Evolutionary conservation across 2,329 filamentous ascomycete species (phyloP).

Genomic region (Arthrobotrys musiformis): DNA sequence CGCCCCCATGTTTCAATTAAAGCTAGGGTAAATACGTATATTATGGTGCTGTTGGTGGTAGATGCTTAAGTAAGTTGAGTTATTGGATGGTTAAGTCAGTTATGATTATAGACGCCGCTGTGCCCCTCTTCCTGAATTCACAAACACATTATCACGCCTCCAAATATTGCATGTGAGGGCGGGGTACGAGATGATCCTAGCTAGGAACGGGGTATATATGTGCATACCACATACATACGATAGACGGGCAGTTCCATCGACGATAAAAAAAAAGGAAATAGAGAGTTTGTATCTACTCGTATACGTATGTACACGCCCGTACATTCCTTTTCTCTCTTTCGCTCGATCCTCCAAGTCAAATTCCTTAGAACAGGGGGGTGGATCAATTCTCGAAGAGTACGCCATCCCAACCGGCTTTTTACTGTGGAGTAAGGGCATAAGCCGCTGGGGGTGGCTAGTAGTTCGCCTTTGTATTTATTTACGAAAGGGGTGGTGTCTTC

Average conservation of each 20-base stretch:
- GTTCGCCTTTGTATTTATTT: not conserved
- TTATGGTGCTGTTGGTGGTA: not conserved
- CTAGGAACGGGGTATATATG: not conserved
- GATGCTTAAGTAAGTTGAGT: slow-evolving; percentile 25
- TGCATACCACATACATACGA: too few relatives aligned
- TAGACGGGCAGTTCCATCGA: slow-evolving; percentile 31
- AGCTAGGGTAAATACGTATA: not conserved
- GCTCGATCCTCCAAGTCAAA: slow-evolving; percentile 16
- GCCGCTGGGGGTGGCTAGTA: slow-evolving; percentile 1
- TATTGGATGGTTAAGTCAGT: not conserved
- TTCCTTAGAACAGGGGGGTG: not conserved
- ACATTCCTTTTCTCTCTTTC: not conserved
- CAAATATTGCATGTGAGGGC: slow-evolving; percentile 47
- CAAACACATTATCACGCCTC: slow-evolving; percentile 19
- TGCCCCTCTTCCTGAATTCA: slow-evolving; percentile 6
- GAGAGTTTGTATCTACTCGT: not conserved
- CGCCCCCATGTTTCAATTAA: slow-evolving; percentile 6
- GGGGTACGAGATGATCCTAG: not conserved
- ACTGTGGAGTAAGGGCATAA: slow-evolving; percentile 20
- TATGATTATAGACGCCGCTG: slow-evolving; percentile 6
- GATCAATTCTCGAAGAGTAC: slow-evolving; percentile 5
- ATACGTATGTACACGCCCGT: not conserved
- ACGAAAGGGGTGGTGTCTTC: not conserved
- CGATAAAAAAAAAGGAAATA: not conserved
- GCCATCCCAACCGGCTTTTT: slow-evolving; percentile 4